These are phyloP conservation scores for Metschnikowia reukaufii DNA, from an alignment of 805 yeast species.

Conservation along the genomic window DNA sequence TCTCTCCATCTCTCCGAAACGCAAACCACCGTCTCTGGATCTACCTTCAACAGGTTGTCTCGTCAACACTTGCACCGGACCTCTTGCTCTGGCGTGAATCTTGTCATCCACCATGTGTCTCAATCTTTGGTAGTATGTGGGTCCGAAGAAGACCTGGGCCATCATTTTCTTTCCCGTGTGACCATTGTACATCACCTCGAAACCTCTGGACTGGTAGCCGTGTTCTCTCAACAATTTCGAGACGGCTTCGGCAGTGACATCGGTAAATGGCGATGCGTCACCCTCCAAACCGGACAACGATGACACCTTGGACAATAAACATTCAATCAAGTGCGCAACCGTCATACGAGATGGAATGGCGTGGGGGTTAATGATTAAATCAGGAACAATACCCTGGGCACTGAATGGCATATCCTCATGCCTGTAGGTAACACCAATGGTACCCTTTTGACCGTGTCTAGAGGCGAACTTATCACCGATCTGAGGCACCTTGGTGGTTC, in stretches of 20 bases:
- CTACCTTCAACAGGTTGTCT: conserved; percentile 99
- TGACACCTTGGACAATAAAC: conserved; percentile 93
- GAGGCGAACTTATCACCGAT: conserved; percentile 99
- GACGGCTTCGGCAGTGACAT: conserved; percentile 96
- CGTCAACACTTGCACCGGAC: conserved; percentile 96
- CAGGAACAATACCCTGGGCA: conserved; percentile 94
- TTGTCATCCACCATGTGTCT: conserved; percentile 99
- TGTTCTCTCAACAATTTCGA: conserved; percentile 89
- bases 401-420: conserved; percentile 99
- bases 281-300: conserved; percentile 95
- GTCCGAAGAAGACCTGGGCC: conserved; percentile 99
- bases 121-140: conserved; percentile 97
- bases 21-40: conserved; percentile 97
- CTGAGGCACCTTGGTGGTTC: conserved; percentile 98
- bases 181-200: conserved; percentile 98
- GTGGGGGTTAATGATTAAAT: conserved; percentile 95
- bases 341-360: conserved; percentile 99
- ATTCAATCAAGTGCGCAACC: conserved; percentile 98
- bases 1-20: conserved; percentile 99
- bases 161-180: conserved; percentile 97
- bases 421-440: conserved; percentile 97
- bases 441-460: conserved; percentile 99
- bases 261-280: conserved; percentile 99
- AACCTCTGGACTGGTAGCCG: conserved; percentile 97
- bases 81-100: conserved; percentile 98